A percentile compares a stretch with the other conserved stretches of the same genome.
Evolutionary conservation across 225 moss, liverwort and hornwort genomes (phyloP).

Genomic region (Antitrichia curtipendula): DNA sequence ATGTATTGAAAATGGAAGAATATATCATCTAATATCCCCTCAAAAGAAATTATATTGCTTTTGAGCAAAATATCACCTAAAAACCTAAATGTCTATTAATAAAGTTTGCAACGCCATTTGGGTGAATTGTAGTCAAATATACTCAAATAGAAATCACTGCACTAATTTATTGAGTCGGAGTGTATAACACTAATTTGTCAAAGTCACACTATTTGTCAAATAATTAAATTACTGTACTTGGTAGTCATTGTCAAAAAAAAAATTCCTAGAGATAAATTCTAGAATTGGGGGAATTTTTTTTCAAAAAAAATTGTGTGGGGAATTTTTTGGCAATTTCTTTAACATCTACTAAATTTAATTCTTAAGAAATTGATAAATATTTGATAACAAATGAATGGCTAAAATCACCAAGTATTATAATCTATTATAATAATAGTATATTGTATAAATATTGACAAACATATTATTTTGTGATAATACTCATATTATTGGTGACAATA

Average conservation of each 20-base stretch:
- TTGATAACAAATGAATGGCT: neutral
- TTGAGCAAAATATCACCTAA: accelerated
- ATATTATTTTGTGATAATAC: neutral
- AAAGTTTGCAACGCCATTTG: accelerated
- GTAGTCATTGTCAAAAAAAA: accelerated
- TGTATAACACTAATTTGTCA: too few relatives aligned
- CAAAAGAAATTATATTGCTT: neutral
- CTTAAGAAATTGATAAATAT: neutral
- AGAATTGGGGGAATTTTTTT: accelerated
- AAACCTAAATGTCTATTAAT: too few relatives aligned
- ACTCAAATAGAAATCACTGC: neutral
- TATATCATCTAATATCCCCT: neutral
- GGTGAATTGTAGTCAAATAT: neutral
- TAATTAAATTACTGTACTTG: too few relatives aligned
- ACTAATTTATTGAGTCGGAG: neutral
- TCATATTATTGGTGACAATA: neutral
- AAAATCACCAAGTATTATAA: accelerated
- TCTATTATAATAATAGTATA: neutral
- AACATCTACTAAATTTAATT: neutral
- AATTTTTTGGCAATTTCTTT: neutral
- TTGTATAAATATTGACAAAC: neutral
- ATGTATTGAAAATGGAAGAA: accelerated
- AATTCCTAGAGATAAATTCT: neutral
- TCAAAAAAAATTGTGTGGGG: accelerated
- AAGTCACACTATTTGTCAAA: too few relatives aligned